These are phyloP conservation scores for Pichia scutulata DNA, from an alignment of 805 yeast species.

Conservation along the genomic window DNA sequence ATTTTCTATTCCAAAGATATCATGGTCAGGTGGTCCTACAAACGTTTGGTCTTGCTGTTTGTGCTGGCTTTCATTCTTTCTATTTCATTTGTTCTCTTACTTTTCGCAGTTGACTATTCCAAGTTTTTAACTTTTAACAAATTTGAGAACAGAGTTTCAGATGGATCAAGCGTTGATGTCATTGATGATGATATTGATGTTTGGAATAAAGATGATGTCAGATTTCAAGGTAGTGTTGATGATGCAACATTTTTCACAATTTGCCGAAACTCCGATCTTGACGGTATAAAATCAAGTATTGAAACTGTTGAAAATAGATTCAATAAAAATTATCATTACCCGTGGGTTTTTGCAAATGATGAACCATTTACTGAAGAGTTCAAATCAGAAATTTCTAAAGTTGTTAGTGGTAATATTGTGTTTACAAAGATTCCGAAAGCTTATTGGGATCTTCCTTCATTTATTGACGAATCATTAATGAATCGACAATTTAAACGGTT, in stretches of 20 bases:
- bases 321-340: constrained; percentile 33
- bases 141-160: no score
- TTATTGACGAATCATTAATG: constrained; percentile 32
- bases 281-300: constrained; percentile 31
- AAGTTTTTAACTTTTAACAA: no score
- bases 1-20: not conserved
- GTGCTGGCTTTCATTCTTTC: not conserved
- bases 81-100: not conserved
- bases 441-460: constrained; percentile 42
- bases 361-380: constrained; percentile 36
- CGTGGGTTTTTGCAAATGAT: constrained; percentile 41
- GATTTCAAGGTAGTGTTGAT: constrained; percentile 27
- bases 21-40: not conserved
- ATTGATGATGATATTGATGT: constrained; percentile 8
- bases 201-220: not conserved
- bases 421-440: constrained; percentile 37
- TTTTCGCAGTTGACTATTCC: not conserved
- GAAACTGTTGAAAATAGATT: constrained; percentile 31
- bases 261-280: constrained; percentile 34
- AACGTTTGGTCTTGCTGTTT: not conserved
- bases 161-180: not conserved
- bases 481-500: constrained; percentile 21
- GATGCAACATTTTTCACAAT: constrained; percentile 54
- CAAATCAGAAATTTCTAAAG: constrained; percentile 22
- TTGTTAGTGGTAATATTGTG: constrained; percentile 34